phyloP scores from a whole-genome alignment of 495 filamentous ascomycete species.

The Penicillium lividum region DNA sequence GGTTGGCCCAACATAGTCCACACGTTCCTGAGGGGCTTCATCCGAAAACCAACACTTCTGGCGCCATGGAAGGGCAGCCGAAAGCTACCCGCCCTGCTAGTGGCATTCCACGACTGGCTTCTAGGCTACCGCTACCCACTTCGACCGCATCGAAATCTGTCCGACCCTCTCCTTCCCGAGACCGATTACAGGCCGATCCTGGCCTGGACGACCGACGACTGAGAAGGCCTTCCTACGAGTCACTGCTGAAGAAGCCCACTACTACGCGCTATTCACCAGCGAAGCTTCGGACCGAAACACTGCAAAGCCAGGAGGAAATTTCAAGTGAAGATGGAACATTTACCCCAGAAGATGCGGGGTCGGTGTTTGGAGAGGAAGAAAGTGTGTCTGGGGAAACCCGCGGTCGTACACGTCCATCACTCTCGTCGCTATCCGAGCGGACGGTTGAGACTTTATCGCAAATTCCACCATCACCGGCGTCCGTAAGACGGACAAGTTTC shows the following conservation, averaged over 20 bases:
- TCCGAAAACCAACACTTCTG: constrained; percentile 2
- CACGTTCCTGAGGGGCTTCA: not conserved
- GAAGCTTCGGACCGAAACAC: constrained; percentile 20
- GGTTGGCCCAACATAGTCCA: not conserved
- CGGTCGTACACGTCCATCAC: constrained; percentile 50
- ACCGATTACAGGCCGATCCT: constrained; percentile 43
- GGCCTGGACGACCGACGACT: constrained; percentile 39
- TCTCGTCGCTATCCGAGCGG: constrained; percentile 69
- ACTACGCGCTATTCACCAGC: constrained; percentile 31
- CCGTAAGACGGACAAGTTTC: constrained; percentile 60
- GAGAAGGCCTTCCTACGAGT: constrained; percentile 44
- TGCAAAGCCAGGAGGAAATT: constrained; percentile 21
- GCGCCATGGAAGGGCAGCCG: constrained; percentile 38
- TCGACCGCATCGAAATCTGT: constrained; percentile 36
- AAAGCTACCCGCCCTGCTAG: constrained; percentile 32
- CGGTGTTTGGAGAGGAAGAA: constrained; percentile 22
- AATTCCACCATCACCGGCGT: constrained; percentile 63
- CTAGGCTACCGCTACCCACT: constrained; percentile 46
- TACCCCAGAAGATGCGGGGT: constrained; percentile 20
- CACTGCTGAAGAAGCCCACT: constrained; percentile 39
- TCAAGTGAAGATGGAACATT: constrained; percentile 20
- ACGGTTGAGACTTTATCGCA: constrained; percentile 67
- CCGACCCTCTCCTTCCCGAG: constrained; percentile 48
- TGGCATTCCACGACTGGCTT: constrained; percentile 44
- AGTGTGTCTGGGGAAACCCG: constrained; percentile 28